phyloP scores from a whole-genome alignment of 2,329 filamentous ascomycete genomes.

The Berkeleyomyces rouxiae region DNA sequence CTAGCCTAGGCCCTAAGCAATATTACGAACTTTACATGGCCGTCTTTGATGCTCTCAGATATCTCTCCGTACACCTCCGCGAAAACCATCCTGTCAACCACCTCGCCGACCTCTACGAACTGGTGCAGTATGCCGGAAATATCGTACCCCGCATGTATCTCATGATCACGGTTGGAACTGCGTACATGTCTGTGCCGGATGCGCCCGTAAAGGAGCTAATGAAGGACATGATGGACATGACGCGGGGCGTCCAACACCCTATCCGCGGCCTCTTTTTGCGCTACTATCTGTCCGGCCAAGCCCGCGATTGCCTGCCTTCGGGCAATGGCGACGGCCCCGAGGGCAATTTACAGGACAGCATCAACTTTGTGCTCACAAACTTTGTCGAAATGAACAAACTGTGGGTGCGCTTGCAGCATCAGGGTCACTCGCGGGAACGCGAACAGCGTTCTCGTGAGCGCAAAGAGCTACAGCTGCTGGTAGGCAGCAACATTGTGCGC shows the following conservation, averaged over 20 bases:
- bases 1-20: constrained; percentile 94
- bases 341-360: constrained; percentile 90
- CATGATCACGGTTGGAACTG: constrained; percentile 98
- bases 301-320: constrained; percentile 69
- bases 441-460: constrained; percentile 88
- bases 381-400: constrained; percentile 99
- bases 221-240: constrained; percentile 99
- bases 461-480: constrained; percentile 85
- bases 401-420: constrained; percentile 93
- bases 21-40: constrained; percentile 99
- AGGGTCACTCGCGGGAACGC: constrained; percentile 86
- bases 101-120: constrained; percentile 91
- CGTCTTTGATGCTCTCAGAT: constrained; percentile 91
- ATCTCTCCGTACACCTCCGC: constrained; percentile 88
- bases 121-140: constrained; percentile 96
- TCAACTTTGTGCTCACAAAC: constrained; percentile 95
- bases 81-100: constrained; percentile 97
- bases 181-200: constrained; percentile 97
- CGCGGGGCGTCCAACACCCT: constrained; percentile 88
- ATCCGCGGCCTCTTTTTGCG: constrained; percentile 87
- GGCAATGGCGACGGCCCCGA: constrained; percentile 79
- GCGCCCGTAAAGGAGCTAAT: constrained; percentile 98
- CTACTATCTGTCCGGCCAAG: constrained; percentile 92
- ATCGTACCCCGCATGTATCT: constrained; percentile 92
- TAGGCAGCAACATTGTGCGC: constrained; percentile 90